These are phyloP conservation scores for Parietichytrium sp. DNA, from an alignment of 108 stramenopile genomes.

Conservation along the genomic window DNA sequence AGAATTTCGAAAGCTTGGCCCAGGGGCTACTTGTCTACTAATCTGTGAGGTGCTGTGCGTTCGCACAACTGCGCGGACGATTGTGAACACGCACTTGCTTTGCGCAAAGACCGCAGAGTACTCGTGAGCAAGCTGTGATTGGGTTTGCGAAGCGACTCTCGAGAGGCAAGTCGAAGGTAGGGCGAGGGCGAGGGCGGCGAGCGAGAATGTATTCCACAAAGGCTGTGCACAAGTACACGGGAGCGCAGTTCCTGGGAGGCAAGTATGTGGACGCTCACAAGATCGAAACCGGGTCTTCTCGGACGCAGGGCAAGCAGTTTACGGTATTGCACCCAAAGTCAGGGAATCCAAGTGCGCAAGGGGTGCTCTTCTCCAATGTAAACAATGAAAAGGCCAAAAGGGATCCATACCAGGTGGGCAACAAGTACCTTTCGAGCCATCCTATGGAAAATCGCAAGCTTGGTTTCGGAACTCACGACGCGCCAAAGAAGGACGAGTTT, in stretches of 20 bases:
- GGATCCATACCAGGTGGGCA: neutral
- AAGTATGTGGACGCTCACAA: neutral
- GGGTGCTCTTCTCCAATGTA: conserved; percentile 14
- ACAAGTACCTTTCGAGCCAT: neutral
- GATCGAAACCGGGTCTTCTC: neutral
- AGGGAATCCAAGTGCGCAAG: neutral
- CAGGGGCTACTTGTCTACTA: too few species aligned
- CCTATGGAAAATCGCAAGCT: neutral
- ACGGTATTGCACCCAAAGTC: neutral
- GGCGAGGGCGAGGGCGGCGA: too few species aligned
- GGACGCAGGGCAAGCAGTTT: neutral
- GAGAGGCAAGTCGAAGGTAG: too few species aligned
- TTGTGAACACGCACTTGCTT: too few species aligned
- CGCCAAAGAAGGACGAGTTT: conserved; percentile 15
- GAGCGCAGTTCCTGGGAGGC: conserved; percentile 7
- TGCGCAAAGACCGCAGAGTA: too few species aligned
- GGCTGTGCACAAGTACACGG: neutral
- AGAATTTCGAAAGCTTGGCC: too few species aligned
- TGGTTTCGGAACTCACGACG: neutral
- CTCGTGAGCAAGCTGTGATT: too few species aligned
- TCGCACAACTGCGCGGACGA: too few species aligned
- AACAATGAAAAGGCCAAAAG: neutral
- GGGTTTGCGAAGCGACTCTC: too few species aligned
- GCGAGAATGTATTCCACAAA: conserved; percentile 26
- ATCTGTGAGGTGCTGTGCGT: too few species aligned